Conservation (phyloP, 108 stramenopile species). For the Phaeodactylum tricornutum region DNA sequence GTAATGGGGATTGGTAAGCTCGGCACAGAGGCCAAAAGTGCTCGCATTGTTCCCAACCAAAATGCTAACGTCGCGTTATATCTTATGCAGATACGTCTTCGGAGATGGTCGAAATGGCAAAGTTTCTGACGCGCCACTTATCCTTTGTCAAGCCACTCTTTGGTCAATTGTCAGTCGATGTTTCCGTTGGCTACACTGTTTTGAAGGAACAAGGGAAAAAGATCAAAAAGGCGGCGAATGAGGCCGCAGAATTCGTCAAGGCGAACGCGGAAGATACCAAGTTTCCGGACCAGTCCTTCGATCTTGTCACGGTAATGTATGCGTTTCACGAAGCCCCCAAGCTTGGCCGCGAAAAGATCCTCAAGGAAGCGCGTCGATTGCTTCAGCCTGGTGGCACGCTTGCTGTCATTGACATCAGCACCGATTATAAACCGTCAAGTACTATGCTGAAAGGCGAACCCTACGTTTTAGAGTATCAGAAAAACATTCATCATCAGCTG, state of each 20-base stretch:
- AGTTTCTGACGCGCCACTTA: slow-evolving; percentile 21
- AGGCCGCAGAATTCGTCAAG: slow-evolving; percentile 6
- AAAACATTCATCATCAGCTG: slow-evolving; percentile 73
- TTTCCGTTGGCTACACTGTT: background rate
- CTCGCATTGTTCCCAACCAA: too few relatives aligned
- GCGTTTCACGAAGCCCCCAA: slow-evolving; percentile 71
- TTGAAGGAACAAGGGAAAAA: background rate
- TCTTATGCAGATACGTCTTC: slow-evolving; percentile 71
- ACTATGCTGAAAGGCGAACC: slow-evolving; percentile 79
- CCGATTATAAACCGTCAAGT: slow-evolving; percentile 38
- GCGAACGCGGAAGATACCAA: slow-evolving; percentile 56
- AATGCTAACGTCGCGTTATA: too few relatives aligned
- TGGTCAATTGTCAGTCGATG: background rate
- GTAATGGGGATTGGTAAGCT: slow-evolving; percentile 51
- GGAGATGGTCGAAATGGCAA: slow-evolving; percentile 77
- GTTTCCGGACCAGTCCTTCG: slow-evolving; percentile 35
- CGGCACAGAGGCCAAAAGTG: too few relatives aligned
- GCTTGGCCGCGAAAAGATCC: slow-evolving; percentile 38
- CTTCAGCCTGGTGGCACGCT: slow-evolving; percentile 47
- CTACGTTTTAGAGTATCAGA: slow-evolving; percentile 71
- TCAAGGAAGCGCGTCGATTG: slow-evolving; percentile 55
- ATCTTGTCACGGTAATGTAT: slow-evolving; percentile 56
- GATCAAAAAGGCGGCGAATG: background rate
- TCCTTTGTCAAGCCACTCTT: slow-evolving; percentile 5
- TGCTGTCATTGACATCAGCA: slow-evolving; percentile 66